These are phyloP conservation scores for Exophiala mesophila DNA, from an alignment of 2,329 filamentous ascomycete genomes.

Conservation along the genomic window DNA sequence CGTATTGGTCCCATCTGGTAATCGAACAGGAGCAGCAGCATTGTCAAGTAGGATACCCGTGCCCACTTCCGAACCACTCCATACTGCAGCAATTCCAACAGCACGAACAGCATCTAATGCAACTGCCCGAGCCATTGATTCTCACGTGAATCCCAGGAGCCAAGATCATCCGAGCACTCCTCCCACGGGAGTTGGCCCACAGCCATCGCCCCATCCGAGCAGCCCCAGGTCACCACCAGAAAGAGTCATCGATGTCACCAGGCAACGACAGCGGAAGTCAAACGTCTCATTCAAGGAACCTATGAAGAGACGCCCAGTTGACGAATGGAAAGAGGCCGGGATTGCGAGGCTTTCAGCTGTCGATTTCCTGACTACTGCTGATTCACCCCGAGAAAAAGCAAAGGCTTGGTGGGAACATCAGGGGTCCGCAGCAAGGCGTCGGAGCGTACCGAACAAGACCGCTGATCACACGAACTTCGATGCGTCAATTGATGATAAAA, in stretches of 20 bases:
- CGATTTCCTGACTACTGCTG: conserved; percentile 56
- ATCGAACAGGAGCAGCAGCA: background rate
- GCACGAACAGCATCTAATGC: conserved; percentile 3
- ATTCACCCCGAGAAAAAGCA: conserved; percentile 42
- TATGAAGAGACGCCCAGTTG: conserved; percentile 41
- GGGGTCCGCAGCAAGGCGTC: conserved; percentile 40
- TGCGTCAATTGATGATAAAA: conserved; percentile 21
- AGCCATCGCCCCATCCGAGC: conserved; percentile 21
- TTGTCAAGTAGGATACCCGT: conserved; percentile 18
- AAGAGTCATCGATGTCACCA: conserved; percentile 17
- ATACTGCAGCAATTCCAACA: background rate
- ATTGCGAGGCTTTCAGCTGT: conserved; percentile 56
- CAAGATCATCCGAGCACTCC: conserved; percentile 14
- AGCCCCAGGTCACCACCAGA: conserved; percentile 21
- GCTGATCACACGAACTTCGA: conserved; percentile 44
- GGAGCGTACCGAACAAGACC: conserved; percentile 45
- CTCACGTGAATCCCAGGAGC: conserved; percentile 1
- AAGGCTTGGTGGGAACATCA: conserved; percentile 74
- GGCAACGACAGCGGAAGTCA: conserved; percentile 29
- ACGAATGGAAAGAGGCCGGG: conserved; percentile 66
- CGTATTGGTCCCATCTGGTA: background rate
- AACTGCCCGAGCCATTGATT: conserved; percentile 1
- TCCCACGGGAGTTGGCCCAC: conserved; percentile 15
- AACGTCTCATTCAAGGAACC: conserved; percentile 45
- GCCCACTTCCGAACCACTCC: background rate